Evolutionary conservation across 176 grass and related monocot species (phyloP).

Genomic region (Echinochloa phyllopogon): DNA sequence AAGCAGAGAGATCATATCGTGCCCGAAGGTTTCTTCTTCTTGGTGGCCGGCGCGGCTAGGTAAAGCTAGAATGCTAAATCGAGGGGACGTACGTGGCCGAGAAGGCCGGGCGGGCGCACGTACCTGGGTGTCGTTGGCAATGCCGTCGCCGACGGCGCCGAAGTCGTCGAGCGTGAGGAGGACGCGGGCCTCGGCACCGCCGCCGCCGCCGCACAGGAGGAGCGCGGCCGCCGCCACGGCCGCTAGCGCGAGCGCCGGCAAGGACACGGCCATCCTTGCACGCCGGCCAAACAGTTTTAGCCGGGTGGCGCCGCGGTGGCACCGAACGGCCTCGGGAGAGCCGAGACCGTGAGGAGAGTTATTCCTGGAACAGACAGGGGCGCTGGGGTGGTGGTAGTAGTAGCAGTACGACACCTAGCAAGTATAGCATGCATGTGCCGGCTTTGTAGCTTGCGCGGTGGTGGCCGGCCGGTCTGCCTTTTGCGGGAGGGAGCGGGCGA

Average conservation of each 20-base stretch:
- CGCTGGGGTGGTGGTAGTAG: not conserved
- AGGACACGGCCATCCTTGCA: not conserved
- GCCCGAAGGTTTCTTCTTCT: not conserved
- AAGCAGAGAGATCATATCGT: not conserved
- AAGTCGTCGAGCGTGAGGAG: slow-evolving; percentile 62
- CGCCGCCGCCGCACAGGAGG: not conserved
- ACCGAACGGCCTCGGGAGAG: not conserved
- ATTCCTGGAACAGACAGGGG: not conserved
- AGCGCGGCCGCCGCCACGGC: not conserved
- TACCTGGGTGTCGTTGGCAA: slow-evolving; percentile 67
- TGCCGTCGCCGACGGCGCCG: slow-evolving; percentile 69
- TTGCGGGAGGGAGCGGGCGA: not conserved
- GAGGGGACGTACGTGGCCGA: not conserved
- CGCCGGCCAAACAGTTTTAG: not conserved
- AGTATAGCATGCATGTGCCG: slow-evolving; percentile 34
- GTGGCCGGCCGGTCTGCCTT: not conserved
- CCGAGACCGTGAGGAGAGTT: not conserved
- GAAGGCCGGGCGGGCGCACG: too few species aligned
- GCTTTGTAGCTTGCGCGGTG: not conserved
- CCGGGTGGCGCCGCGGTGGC: not conserved
- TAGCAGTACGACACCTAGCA: slow-evolving; percentile 29
- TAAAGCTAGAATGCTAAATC: not conserved
- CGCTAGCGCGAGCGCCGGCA: not conserved
- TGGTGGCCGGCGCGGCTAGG: not conserved
- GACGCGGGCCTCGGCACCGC: slow-evolving; percentile 36